A percentile compares a stretch with the other conserved stretches of the same genome.
phyloP scores from a whole-genome alignment of 495 filamentous ascomycete genomes.

The Neurospora terricola region DNA sequence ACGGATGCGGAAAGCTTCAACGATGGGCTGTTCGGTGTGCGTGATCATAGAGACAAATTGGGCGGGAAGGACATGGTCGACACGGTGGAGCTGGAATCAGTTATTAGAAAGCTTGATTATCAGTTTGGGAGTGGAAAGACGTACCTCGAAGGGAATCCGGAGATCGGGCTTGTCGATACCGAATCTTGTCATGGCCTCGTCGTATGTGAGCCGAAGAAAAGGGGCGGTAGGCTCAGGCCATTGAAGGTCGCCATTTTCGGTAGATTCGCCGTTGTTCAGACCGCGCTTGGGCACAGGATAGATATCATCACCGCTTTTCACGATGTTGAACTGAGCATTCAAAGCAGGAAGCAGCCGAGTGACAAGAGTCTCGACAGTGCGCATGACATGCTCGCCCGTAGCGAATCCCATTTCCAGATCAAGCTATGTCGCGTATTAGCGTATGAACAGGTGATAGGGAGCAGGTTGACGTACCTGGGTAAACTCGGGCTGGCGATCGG shows the following conservation, averaged over 20 bases:
- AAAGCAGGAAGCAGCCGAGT: constrained; percentile 43
- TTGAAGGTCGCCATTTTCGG: background rate
- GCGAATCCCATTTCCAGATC: constrained; percentile 91
- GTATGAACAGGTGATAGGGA: background rate
- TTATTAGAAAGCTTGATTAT: constrained; percentile 8
- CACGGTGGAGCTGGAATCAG: constrained; percentile 44
- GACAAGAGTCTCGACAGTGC: constrained; percentile 54
- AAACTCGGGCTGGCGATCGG: constrained; percentile 93
- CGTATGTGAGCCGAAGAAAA: constrained; percentile 48
- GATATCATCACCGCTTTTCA: constrained; percentile 6
- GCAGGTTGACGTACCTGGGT: constrained; percentile 55
- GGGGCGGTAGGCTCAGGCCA: constrained; percentile 10
- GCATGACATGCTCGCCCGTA: constrained; percentile 63
- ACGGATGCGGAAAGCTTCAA: constrained; percentile 62
- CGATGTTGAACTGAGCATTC: constrained; percentile 25
- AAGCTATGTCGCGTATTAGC: constrained; percentile 41
- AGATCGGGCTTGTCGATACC: constrained; percentile 91
- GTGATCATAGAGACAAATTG: constrained; percentile 67
- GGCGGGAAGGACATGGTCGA: constrained; percentile 53
- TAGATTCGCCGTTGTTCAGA: background rate
- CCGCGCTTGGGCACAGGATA: constrained; percentile 17
- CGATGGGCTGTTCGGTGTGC: constrained; percentile 46
- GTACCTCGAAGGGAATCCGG: constrained; percentile 43
- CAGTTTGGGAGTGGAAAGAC: background rate
- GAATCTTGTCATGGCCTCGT: constrained; percentile 67